Evolutionary conservation across 129 eudicot genomes (phyloP).

Genomic region (Tagetes erecta): DNA sequence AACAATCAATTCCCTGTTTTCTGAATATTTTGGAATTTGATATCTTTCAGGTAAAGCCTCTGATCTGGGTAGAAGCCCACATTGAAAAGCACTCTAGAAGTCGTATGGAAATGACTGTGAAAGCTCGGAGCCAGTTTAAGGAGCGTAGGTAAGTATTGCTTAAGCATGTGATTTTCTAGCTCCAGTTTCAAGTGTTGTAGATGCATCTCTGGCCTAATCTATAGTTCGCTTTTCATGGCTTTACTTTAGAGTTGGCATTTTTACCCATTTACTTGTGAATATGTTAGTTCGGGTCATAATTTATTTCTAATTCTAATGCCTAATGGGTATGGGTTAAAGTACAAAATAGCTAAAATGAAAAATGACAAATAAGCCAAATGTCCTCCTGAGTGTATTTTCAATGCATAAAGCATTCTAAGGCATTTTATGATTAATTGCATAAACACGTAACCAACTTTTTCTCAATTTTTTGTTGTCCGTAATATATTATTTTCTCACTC

Average conservation of each 20-base stretch:
- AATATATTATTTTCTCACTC: too few species aligned
- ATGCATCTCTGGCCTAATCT: not conserved
- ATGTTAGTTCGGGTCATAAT: not conserved
- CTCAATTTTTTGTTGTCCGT: too few species aligned
- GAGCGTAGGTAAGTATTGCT: constrained; percentile 67
- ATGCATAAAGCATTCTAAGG: too few species aligned
- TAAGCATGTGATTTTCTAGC: not conserved
- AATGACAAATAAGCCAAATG: not conserved
- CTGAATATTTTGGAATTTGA: constrained; percentile 8
- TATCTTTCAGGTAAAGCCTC: constrained; percentile 77
- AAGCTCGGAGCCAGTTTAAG: constrained; percentile 95
- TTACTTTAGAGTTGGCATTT: not conserved
- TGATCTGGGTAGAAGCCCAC: constrained; percentile 98
- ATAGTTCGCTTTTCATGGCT: not conserved
- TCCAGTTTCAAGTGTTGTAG: not conserved
- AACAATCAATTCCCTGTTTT: constrained; percentile 4
- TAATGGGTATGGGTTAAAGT: not conserved
- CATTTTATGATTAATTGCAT: too few species aligned
- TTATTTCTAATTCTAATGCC: not conserved
- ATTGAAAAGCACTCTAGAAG: constrained; percentile 90
- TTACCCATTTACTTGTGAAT: not conserved
- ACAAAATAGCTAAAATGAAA: not conserved
- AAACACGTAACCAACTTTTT: too few species aligned
- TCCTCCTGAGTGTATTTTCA: not conserved
- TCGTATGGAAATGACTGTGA: constrained; percentile 81